Evolutionary conservation across 2,329 filamentous ascomycete genomes (phyloP), one percentile per base, ranked within the genome.

Genomic region (Pseudopithomyces chartarum): DNA sequence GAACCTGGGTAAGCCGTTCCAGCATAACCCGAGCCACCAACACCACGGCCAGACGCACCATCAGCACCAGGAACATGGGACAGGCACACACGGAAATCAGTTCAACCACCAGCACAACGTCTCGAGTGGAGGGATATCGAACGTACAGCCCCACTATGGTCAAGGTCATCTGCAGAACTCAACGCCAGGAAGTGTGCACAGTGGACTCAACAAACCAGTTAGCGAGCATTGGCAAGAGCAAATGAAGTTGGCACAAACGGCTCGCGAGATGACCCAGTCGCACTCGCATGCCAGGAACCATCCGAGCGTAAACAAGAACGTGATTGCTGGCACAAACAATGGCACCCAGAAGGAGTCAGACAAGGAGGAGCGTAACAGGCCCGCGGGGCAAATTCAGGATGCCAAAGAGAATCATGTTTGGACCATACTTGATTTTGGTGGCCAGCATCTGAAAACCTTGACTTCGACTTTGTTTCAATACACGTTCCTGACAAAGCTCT

Each of bases 351-450:
- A 79, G 69, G 73, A 83, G 69, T 66, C 80, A 70, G 74, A 83
- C 23, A 79, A 81, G 58, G 84, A 87, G 62, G 83, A 84, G 63
- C 80, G 88, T 66, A 89, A 89, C 67, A 81, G 90, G 54, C 85
- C 90, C 58, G 85, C 85, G 68, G 82, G 85, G 61, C 87, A 87
- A 67, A 65, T 69, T 23, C 71, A 71, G n/a, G 69, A 75, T 44
- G 67, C 54, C 12, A 70, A 77, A 55, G 74, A 78, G 66, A 79
- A 73, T 62, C 90, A 97, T 75, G 90, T 93, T 69, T 98, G 95
- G 95, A 87, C 91, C 74, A 92, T 93, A 62, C 82, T 99, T 66
- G 95, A 99, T 76, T 89, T 98, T 74, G 95, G 93, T 66, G 95
- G 95, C n/a, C 95, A 98, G 79, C 94, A 94, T 19, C 81, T 99